Base-by-base conservation (phyloP, 1,284 basidiomycete species). In the Leccinum ponderosum region DNA sequence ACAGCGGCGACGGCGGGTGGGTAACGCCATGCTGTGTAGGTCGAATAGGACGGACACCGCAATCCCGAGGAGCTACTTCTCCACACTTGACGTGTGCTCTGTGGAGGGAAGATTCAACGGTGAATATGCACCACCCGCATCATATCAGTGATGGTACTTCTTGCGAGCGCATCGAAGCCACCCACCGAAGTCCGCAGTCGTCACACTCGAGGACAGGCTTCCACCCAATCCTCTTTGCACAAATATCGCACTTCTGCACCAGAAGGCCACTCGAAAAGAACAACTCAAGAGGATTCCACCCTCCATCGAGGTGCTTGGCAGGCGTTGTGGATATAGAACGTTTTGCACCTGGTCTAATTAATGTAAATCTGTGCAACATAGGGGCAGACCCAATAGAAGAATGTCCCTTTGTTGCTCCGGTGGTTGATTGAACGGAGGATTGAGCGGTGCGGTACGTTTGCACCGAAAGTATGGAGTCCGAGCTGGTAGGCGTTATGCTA, bases 191-290 rank as follows among this genome's bases (percentile, higher is more conserved):
- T 61, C 62, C 65, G 56, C 94, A 97, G 75, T 96, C 94, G 74
- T 97, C 94, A 73, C 94, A 96, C 69, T 93, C 87, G 31, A 96
- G 76, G 31, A 90, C 85, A 20, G 91, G 87, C 71, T 94, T 93
- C 86, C 90, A 90, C 14, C 93, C 93, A 53, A 96, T 80, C 55
- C 90, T 79, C 80, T 94, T 95, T 54, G 74, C 70, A 69, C 94
- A 96, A 8, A 94, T 79, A 71, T 92, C 90, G 69, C 94, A 96
- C 71, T 90, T 94, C 50, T 86, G 82, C 3, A 84, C 84, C 33
- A 91, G 72, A 53, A 90, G 73, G 5, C 83, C 86, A 69, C 85
- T 87, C 12, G 85, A 86, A 74, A 89, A 90, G 69, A 94, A 84
- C 66, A 93, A 79, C 55, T 93, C 91, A 55, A 94, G 80, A 9